Evolutionary conservation across 371 early-diverging fungal genomes (phyloP), one percentile per base, ranked within the genome.

Genomic region (Apophysomyces sp.): DNA sequence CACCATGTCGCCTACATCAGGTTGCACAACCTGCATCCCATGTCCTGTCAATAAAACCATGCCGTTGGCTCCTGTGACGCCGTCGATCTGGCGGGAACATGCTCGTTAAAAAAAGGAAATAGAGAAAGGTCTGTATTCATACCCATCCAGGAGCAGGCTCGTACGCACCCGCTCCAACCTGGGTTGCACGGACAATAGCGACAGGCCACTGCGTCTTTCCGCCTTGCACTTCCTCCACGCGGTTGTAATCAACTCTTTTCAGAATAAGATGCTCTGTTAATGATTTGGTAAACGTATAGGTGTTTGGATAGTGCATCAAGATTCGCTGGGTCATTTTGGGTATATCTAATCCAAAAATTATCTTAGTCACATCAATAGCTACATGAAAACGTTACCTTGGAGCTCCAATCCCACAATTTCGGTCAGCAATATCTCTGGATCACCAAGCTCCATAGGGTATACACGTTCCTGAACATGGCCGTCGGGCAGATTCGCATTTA

Each of bases 61-160:
- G 11, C 71, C 73, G 59, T 85, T 84, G 3, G 82, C 82, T 31
- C 84, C 87, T 1, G 86, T 81, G 16, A 78, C 72, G 34, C 86
- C 87, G 68, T 87, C 87, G 18, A 74, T 73, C 80, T 79, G n/a
- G n/a, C n/a, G n/a, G n/a, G n/a, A n/a, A n/a, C n/a, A n/a, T n/a
- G n/a, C n/a, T n/a, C n/a, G n/a, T n/a, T n/a, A n/a, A n/a, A n/a
- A n/a, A n/a, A n/a, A n/a, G n/a, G n/a, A 55, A 57, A 41, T 49
- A 32, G 16, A 53, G 24, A n/a, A n/a, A n/a, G n/a, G n/a, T n/a
- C n/a, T n/a, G n/a, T n/a, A n/a, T n/a, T n/a, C n/a, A n/a, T n/a
- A 86, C 86, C 88, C 88, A 87, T 1, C 88, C 88, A 26, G 83
- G 83, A 7, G 86, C 69, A 6, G 88, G 88, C 40, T 86, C 86